These are phyloP conservation scores for Psophocarpus tetragonolobus DNA, from an alignment of 306 rosid species.

Conservation along the genomic window DNA sequence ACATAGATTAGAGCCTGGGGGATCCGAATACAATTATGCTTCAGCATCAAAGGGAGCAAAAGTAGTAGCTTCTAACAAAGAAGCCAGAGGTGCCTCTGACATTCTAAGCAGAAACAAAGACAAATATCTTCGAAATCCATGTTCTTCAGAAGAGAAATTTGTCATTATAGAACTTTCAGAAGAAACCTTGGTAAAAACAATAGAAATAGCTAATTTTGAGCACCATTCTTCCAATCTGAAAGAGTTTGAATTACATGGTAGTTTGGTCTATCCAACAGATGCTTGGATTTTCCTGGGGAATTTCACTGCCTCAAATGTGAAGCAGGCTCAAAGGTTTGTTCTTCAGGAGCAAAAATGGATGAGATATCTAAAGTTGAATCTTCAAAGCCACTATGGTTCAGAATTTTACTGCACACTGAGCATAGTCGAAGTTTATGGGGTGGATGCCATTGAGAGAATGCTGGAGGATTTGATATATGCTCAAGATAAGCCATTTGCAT, in stretches of 20 bases:
- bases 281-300: conserved; percentile 78
- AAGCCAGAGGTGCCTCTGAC: conserved; percentile 94
- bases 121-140: conserved; percentile 90
- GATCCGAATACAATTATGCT: conserved; percentile 87
- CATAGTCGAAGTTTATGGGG: conserved; percentile 75
- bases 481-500: conserved; percentile 45
- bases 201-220: conserved; percentile 88
- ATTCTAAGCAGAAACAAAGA: conserved; percentile 81
- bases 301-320: conserved; percentile 80
- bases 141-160: conserved; percentile 88
- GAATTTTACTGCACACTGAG: conserved; percentile 94
- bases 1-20: conserved; percentile 88
- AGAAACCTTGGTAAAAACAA: conserved; percentile 86
- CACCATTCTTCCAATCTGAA: conserved; percentile 87
- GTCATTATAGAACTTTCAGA: conserved; percentile 91
- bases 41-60: conserved; percentile 94
- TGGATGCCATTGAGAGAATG: conserved; percentile 93
- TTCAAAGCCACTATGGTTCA: conserved; percentile 78
- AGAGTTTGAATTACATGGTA: conserved; percentile 73
- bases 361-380: conserved; percentile 78
- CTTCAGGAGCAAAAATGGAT: conserved; percentile 92
- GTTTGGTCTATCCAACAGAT: conserved; percentile 88
- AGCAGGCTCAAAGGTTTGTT: conserved; percentile 68
- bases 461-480: conserved; percentile 78
- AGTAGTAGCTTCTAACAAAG: conserved; percentile 90